These are phyloP conservation scores for Pouteria campechiana DNA, from an alignment of 179 eudicot genomes.

Conservation along the genomic window DNA sequence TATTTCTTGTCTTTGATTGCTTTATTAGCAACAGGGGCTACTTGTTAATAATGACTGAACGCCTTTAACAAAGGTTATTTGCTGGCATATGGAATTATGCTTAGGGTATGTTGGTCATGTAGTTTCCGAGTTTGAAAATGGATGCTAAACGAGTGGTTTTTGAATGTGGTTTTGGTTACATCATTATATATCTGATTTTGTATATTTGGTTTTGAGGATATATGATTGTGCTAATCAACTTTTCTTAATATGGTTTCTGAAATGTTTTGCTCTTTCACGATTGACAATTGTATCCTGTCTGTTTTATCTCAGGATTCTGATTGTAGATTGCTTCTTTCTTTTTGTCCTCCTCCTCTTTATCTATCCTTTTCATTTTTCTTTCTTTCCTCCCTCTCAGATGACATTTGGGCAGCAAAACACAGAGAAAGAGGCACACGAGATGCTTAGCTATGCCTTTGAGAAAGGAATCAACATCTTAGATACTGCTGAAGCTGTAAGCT, in stretches of 20 bases:
- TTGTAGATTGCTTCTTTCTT: not conserved
- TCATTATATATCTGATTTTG: too few relatives aligned
- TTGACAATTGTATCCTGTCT: not conserved
- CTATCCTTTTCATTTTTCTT: not conserved
- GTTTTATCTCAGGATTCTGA: not conserved
- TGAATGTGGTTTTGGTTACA: too few relatives aligned
- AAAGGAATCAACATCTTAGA: conserved; percentile 77
- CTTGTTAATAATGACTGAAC: too few relatives aligned
- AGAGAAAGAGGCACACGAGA: conserved; percentile 92
- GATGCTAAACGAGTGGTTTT: too few relatives aligned
- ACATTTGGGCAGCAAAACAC: conserved; percentile 94
- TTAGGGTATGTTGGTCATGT: too few relatives aligned
- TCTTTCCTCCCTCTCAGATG: conserved; percentile 44
- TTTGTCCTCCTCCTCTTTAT: not conserved
- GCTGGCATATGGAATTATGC: too few relatives aligned
- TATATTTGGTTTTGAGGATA: not conserved
- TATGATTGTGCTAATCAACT: not conserved
- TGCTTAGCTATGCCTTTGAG: conserved; percentile 77
- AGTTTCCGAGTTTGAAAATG: too few relatives aligned
- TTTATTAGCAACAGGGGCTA: too few relatives aligned
- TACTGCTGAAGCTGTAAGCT: conserved; percentile 85
- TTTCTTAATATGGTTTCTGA: not conserved
- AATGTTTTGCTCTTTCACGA: not conserved
- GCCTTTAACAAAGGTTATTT: too few relatives aligned
- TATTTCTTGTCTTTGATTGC: too few relatives aligned